These are phyloP conservation scores for Ophiostoma quercus DNA, from an alignment of 2,329 filamentous ascomycete genomes.

Conservation along the genomic window DNA sequence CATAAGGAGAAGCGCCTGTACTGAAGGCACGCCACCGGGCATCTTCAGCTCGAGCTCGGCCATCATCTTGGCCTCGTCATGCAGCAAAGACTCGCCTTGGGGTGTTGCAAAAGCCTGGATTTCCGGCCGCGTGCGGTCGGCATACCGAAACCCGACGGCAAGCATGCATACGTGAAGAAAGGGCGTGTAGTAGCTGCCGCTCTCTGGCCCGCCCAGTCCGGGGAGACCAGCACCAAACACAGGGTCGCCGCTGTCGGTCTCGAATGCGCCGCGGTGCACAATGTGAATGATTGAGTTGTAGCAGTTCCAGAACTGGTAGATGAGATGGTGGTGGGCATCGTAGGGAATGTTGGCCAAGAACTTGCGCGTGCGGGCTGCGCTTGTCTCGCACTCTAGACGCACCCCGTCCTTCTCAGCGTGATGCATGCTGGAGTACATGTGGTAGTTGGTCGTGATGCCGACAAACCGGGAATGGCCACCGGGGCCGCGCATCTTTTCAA, in stretches of 20 bases:
- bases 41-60: constrained; percentile 22
- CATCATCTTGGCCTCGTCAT: constrained; percentile 26
- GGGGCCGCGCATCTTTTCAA: constrained; percentile 15
- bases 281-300: constrained; percentile 28
- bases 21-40: constrained; percentile 24
- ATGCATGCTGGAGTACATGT: constrained; percentile 24
- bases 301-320: constrained; percentile 26
- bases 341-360: constrained; percentile 20
- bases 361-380: background rate
- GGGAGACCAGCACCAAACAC: constrained; percentile 16
- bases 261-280: constrained; percentile 25
- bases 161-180: background rate
- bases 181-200: background rate
- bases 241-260: constrained; percentile 21
- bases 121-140: constrained; percentile 21
- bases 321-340: constrained; percentile 27
- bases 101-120: constrained; percentile 24
- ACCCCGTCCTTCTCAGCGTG: constrained; percentile 21
- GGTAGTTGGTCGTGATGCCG: constrained; percentile 25
- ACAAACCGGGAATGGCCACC: constrained; percentile 23
- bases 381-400: background rate
- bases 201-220: constrained; percentile 12
- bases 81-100: constrained; percentile 25
- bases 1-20: constrained; percentile 26
- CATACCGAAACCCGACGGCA: background rate